Evolutionary conservation across 139 green algal genomes (phyloP), one percentile per base, ranked within the genome.

Genomic region (Coelastrella sp.): DNA sequence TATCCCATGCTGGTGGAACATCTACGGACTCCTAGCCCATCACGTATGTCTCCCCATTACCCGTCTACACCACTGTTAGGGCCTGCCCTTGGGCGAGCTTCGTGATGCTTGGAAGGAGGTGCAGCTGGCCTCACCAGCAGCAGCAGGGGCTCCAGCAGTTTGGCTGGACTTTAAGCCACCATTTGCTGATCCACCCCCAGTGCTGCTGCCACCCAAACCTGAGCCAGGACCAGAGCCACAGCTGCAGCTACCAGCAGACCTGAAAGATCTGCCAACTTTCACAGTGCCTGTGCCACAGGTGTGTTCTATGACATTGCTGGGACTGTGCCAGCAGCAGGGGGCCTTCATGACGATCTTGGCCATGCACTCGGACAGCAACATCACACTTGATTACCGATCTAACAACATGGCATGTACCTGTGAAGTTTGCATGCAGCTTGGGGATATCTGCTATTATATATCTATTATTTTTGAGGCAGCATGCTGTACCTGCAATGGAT

Each of bases 141-240:
- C 87, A 4, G 81, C 89, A 22, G 93, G 91, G 24, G 85, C 81
- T 24, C 93, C 93, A 4, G 78, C 83, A 9, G 56, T 94, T n/a
- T 95, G 93, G 93, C 65, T 95, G 9, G 92, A 94, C 87, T 96
- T 94, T 61, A 59, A 93, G 72, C 60, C 83, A 17, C 92, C 92
- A 4, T 95, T 95, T 84, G 92, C 92, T 17, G 92, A 96, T 22
- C 92, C 93, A 59, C 92, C 92, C 25, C 94, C 92, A 22, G 78
- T 95, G 8, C 87, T 95, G 58, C 73, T 95, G 74, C 94, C 94
- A 35, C 80, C 88, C 4, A 58, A 92, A n/a, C 94, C 92, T 15
- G 84, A 94, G 58, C 90, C 73, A 27, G 87, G 82, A 27, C 70
- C 79, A 22, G 35, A 76, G 24, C 63, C 87, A 35, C 24, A 90